Conservation (phyloP, 805 yeast genomes). For the Danielia reshetovae region DNA sequence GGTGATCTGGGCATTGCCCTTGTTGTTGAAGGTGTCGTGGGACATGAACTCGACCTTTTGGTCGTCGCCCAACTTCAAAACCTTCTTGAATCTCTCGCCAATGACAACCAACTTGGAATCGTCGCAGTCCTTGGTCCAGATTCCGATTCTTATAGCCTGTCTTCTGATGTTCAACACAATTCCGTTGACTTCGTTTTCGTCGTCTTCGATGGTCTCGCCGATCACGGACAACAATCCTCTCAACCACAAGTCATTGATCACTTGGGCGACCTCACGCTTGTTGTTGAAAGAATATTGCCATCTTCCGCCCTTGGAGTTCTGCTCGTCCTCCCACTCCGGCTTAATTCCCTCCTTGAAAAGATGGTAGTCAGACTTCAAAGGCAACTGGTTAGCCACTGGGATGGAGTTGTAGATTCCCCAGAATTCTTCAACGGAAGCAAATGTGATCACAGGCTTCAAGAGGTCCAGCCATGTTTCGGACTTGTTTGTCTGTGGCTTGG, state of each 20-base stretch:
- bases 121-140: slow-evolving; percentile 87
- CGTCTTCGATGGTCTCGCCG: slow-evolving; percentile 91
- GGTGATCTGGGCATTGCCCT: slow-evolving; percentile 25
- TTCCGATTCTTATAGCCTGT: slow-evolving; percentile 75
- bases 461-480: slow-evolving; percentile 89
- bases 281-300: slow-evolving; percentile 73
- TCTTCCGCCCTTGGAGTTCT: slow-evolving; percentile 88
- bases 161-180: slow-evolving; percentile 87
- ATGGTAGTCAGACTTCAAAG: slow-evolving; percentile 90
- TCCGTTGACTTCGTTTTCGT: slow-evolving; percentile 85
- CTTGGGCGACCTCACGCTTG: slow-evolving; percentile 52
- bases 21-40: slow-evolving; percentile 52
- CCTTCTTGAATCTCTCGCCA: slow-evolving; percentile 85
- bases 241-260: slow-evolving; percentile 89
- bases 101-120: slow-evolving; percentile 61
- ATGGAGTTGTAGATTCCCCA: slow-evolving; percentile 97
- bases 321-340: slow-evolving; percentile 98
- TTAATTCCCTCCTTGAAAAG: slow-evolving; percentile 89
- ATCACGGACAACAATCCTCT: slow-evolving; percentile 82
- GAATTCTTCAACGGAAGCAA: slow-evolving; percentile 94
- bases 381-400: slow-evolving; percentile 88
- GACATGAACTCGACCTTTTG: slow-evolving; percentile 78
- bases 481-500: slow-evolving; percentile 80
- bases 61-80: slow-evolving; percentile 67
- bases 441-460: slow-evolving; percentile 87